Evolutionary conservation across 208 protist species (phyloP), one percentile per base, ranked within the genome.

Genomic region (Leishmania tarentolae): DNA sequence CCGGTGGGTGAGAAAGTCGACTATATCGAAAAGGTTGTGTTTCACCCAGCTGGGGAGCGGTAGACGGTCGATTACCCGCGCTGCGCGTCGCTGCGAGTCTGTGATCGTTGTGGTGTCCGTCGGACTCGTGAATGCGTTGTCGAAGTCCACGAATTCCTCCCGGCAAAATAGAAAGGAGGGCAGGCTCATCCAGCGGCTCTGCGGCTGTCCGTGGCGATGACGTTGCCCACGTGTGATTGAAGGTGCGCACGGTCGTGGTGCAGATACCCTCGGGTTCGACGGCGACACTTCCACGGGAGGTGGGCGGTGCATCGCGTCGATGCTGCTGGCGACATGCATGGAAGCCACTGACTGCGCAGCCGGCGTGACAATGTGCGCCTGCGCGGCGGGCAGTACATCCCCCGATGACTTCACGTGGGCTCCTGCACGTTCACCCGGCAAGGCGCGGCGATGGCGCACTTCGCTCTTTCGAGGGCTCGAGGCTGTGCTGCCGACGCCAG

Each of bases 1-100:
- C 59, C 86, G 84, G 8, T 79, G 85, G 28, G 84, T 88, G 69
- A 89, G 87, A 66, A 96, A 94, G 61, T 94, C 87, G 0, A 90
- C 42, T 24, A 78, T 69, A 59, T 93, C 88, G 66, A 93, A 91
- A 47, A 89, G 61, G n/a, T 78, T 75, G 40, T 78, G 74, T 76
- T 89, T 86, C 44, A 80, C 77, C 75, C 80, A 86, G 75, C 63
- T 50, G 1, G 87, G 91, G 15, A 95, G 44, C 17, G 74, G 85
- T 79, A 84, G 74, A 37, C 52, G 53, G 47, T 86, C 86, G 24
- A 89, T 42, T 21, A 76, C n/a, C 21, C 53, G 56, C 1, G 80
- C 84, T 0, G 82, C 69, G 53, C 80, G 84, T 24, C 53, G 74
- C 80, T 87, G 75, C 63, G 81, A 82, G 28, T 69, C 68, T 0